Evolutionary conservation across 2,329 filamentous ascomycete genomes (phyloP).

Genomic region (Rhinocladiella mackenziei): DNA sequence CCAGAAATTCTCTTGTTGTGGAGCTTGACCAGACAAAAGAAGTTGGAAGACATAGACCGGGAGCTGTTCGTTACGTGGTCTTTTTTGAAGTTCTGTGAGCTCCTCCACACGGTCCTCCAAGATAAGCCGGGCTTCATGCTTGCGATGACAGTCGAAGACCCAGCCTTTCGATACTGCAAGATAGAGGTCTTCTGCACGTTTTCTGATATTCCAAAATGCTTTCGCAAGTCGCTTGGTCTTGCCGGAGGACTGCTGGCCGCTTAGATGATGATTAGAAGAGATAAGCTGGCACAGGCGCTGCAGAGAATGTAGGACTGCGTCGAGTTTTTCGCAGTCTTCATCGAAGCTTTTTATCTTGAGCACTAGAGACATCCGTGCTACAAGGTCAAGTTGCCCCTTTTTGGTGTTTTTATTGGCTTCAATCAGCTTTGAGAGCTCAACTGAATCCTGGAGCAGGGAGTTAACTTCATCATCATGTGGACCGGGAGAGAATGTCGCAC

Average conservation of each 20-base stretch:
- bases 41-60: conserved; percentile 3
- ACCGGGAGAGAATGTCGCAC: background rate
- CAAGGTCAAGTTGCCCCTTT: background rate
- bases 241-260: background rate
- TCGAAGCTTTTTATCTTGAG: background rate
- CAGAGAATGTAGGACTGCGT: background rate
- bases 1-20: conserved; percentile 2
- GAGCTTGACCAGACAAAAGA: background rate
- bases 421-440: background rate
- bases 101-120: conserved; percentile 1
- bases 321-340: conserved; percentile 1
- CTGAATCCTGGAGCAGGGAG: background rate
- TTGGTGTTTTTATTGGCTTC: background rate
- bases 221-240: background rate
- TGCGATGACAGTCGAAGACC: conserved; percentile 6
- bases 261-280: background rate
- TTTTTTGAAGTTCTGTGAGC: background rate
- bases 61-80: background rate
- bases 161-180: conserved; percentile 5
- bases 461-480: background rate
- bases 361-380: background rate
- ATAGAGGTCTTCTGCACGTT: conserved; percentile 5
- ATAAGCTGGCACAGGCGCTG: background rate
- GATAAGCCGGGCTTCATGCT: conserved; percentile 7
- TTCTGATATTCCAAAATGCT: background rate